phyloP scores from a whole-genome alignment of 352 stramenopile genomes.

The Phytophthora quininea region DNA sequence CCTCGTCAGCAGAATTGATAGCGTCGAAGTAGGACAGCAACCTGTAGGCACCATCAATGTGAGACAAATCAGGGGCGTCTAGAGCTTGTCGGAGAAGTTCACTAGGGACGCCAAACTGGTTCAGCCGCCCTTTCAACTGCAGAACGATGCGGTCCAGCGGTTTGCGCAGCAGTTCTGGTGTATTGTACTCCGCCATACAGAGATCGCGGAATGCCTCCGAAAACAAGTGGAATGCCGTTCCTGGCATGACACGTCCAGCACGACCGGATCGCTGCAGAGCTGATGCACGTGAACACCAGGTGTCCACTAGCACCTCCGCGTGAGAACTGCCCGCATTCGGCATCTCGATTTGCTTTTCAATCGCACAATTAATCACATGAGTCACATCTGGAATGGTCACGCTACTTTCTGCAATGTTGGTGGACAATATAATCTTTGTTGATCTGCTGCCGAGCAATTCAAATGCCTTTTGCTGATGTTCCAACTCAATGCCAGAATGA shows the following conservation, averaged over 20 bases:
- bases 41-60: slow-evolving; percentile 84
- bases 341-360: slow-evolving; percentile 89
- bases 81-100: slow-evolving; percentile 69
- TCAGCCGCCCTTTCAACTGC: slow-evolving; percentile 75
- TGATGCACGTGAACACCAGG: slow-evolving; percentile 95
- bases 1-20: slow-evolving; percentile 65
- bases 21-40: slow-evolving; percentile 70
- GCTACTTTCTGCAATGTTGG: slow-evolving; percentile 97
- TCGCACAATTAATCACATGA: slow-evolving; percentile 86
- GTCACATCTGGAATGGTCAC: slow-evolving; percentile 96
- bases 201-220: slow-evolving; percentile 61
- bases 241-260: slow-evolving; percentile 93
- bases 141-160: slow-evolving; percentile 82
- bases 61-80: slow-evolving; percentile 65
- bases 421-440: slow-evolving; percentile 95
- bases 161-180: slow-evolving; percentile 82
- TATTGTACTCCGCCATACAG: slow-evolving; percentile 85
- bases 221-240: slow-evolving; percentile 92
- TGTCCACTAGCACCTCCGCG: slow-evolving; percentile 74
- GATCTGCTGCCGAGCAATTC: slow-evolving; percentile 45
- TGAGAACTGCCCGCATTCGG: slow-evolving; percentile 68
- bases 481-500: slow-evolving; percentile 75
- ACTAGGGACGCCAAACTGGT: slow-evolving; percentile 75
- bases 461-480: slow-evolving; percentile 79
- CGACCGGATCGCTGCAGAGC: slow-evolving; percentile 86